Conservation (phyloP, 108 stramenopile genomes). For the Cyclotella sp. region DNA sequence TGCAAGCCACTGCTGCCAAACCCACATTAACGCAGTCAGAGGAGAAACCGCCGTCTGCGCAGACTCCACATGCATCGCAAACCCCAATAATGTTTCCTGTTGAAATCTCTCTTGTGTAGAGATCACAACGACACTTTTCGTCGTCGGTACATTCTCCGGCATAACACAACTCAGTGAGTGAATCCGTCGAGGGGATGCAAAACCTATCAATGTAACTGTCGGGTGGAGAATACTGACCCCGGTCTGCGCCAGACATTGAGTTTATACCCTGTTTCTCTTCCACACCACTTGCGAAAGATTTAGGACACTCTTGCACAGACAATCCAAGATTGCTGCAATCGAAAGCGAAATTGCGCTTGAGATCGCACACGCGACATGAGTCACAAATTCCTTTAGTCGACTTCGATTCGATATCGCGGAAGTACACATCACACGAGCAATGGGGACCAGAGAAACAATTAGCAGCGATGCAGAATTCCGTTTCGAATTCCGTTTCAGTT, state of each 20-base stretch:
- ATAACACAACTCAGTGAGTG: neutral
- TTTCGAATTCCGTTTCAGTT: neutral
- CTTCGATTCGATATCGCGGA: neutral
- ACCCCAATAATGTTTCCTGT: neutral
- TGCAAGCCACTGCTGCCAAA: neutral
- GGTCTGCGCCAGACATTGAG: neutral
- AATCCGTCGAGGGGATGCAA: neutral
- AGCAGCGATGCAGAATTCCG: constrained; percentile 4
- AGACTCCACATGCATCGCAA: constrained; percentile 7
- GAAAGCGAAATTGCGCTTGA: constrained; percentile 2
- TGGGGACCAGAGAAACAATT: constrained; percentile 11
- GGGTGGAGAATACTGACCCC: neutral
- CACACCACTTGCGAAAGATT: neutral
- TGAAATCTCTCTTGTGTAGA: constrained; percentile 3
- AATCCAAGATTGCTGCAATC: constrained; percentile 17
- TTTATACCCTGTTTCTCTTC: neutral
- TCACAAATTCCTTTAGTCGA: constrained; percentile 6
- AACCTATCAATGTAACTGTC: constrained; percentile 3
- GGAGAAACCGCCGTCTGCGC: constrained; percentile 3
- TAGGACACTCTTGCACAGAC: constrained; percentile 17
- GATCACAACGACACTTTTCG: constrained; percentile 6
- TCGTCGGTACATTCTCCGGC: constrained; percentile 9
- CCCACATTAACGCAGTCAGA: constrained; percentile 1
- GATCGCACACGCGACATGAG: constrained; percentile 7
- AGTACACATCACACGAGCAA: constrained; percentile 11